A percentile compares a stretch with the other conserved stretches of the same genome.
Conservation (phyloP, 2,329 filamentous ascomycete genomes). For the Colletotrichum godetiae region DNA sequence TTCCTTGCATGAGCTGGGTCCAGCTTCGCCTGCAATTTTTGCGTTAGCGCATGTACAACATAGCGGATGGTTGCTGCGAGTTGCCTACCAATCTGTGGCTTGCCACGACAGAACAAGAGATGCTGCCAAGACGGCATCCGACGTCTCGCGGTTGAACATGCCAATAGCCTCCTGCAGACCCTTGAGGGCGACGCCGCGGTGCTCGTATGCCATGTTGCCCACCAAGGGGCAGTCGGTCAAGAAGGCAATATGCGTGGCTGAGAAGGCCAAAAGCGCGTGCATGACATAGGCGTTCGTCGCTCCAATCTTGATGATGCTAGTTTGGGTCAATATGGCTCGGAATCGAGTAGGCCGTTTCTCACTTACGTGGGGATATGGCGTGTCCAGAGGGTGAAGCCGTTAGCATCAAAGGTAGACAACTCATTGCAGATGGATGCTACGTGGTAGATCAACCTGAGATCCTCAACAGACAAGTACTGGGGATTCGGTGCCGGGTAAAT, state of each 20-base stretch:
- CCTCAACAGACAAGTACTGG: slow-evolving; percentile 78
- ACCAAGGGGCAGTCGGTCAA: slow-evolving; percentile 87
- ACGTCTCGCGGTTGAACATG: slow-evolving; percentile 85
- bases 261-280: slow-evolving; percentile 91
- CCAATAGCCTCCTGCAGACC: slow-evolving; percentile 90
- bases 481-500: slow-evolving; percentile 81
- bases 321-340: neutral
- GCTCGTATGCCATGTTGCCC: slow-evolving; percentile 88
- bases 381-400: slow-evolving; percentile 91
- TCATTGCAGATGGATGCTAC: slow-evolving; percentile 88
- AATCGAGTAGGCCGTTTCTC: neutral
- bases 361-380: slow-evolving; percentile 91
- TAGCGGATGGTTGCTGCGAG: slow-evolving; percentile 45
- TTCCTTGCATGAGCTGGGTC: slow-evolving; percentile 92
- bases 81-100: slow-evolving; percentile 89
- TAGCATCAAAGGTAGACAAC: slow-evolving; percentile 80
- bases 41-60: slow-evolving; percentile 47
- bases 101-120: slow-evolving; percentile 96
- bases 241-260: slow-evolving; percentile 94
- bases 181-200: slow-evolving; percentile 86
- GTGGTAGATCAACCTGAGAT: slow-evolving; percentile 90
- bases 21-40: slow-evolving; percentile 78
- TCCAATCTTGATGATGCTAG: slow-evolving; percentile 84
- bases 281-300: slow-evolving; percentile 89
- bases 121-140: slow-evolving; percentile 90